phyloP scores from a whole-genome alignment of 1,284 basidiomycete species.

The Tylopilus orsonianus region DNA sequence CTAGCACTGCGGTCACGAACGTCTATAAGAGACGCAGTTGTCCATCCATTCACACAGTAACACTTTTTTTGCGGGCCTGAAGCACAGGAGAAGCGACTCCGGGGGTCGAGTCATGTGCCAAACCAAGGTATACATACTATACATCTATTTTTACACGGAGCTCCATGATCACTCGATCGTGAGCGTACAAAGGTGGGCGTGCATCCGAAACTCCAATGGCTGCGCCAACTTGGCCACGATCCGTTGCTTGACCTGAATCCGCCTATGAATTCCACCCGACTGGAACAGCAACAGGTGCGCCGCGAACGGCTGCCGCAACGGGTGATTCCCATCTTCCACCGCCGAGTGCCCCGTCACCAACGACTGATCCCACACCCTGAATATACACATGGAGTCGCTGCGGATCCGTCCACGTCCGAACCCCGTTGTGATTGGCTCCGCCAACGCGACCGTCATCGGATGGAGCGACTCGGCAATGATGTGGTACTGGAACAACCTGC shows the following conservation, averaged over 20 bases:
- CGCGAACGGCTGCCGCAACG: not conserved
- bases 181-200: not conserved
- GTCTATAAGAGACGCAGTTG: no score
- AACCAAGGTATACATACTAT: no score
- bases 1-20: no score
- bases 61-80: no score
- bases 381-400: not conserved
- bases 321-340: not conserved
- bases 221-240: not conserved
- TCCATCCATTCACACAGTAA: no score
- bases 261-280: not conserved
- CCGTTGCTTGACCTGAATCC: not conserved
- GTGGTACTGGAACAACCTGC: not conserved
- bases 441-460: not conserved
- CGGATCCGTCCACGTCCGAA: not conserved
- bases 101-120: no score
- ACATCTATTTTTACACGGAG: not conserved
- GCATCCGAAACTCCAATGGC: not conserved
- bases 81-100: no score
- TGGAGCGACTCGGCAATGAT: not conserved
- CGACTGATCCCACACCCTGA: not conserved
- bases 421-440: not conserved
- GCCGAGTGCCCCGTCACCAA: not conserved
- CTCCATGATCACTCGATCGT: not conserved
- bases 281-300: not conserved